phyloP scores from a whole-genome alignment of 2,329 filamentous ascomycete genomes.

The Aspergillus nomiae region DNA sequence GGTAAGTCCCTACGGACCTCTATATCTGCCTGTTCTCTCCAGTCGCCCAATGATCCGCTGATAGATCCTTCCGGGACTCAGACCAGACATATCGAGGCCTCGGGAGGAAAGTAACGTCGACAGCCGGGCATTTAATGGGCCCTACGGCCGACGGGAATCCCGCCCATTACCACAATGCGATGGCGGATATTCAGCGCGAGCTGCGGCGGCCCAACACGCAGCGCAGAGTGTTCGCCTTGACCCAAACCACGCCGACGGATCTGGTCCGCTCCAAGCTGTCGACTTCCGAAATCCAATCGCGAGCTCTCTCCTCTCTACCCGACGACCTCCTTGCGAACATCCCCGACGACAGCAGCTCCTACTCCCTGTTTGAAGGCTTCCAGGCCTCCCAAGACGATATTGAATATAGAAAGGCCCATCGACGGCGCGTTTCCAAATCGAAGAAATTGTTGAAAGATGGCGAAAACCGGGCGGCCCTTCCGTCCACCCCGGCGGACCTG shows the following conservation, averaged over 20 bases:
- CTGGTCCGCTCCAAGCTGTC: conserved; percentile 90
- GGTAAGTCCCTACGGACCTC: conserved; percentile 33
- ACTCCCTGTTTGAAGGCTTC: conserved; percentile 96
- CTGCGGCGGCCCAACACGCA: conserved; percentile 81
- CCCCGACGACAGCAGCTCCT: conserved; percentile 80
- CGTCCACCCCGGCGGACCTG: conserved; percentile 70
- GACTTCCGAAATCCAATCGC: conserved; percentile 88
- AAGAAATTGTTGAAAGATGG: conserved; percentile 69
- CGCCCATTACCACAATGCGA: conserved; percentile 79
- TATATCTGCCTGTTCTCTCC: conserved; percentile 7
- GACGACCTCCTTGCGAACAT: conserved; percentile 90
- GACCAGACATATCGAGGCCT: conserved; percentile 87
- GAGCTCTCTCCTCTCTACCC: conserved; percentile 82
- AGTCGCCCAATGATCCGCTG: conserved; percentile 12
- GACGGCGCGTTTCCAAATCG: conserved; percentile 70
- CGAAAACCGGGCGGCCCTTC: conserved; percentile 59
- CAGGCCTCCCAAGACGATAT: conserved; percentile 71
- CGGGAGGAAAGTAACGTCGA: conserved; percentile 90
- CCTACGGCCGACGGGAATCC: conserved; percentile 57
- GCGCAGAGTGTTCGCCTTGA: conserved; percentile 86
- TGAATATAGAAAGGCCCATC: conserved; percentile 68
- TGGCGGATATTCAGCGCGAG: conserved; percentile 87
- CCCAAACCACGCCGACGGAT: conserved; percentile 89
- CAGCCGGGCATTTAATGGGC: conserved; percentile 85
- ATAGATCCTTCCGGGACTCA: conserved; percentile 40